Base-by-base conservation (phyloP, 1,284 basidiomycete species). In the Naganishia sp. region DNA sequence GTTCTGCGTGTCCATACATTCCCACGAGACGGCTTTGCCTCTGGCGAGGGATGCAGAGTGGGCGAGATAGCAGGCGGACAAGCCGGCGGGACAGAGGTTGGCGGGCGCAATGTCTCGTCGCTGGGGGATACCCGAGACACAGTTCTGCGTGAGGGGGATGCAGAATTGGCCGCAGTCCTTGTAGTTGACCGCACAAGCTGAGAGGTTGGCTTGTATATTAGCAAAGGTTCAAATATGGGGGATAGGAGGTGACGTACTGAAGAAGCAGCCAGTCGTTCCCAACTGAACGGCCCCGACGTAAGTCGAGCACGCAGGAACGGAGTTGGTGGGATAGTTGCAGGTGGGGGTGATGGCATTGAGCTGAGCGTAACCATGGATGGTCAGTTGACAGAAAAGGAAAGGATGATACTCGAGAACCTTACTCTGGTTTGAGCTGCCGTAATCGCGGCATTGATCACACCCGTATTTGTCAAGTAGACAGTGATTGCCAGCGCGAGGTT, bases 21-120 rank as follows among this genome's bases (percentile, higher is more conserved):
- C 56, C 56, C 56, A 58, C 0, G 43, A n/a, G 45, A 58, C 21
- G 18, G 56, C n/a, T 39, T n/a, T 11, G 18, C 56, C 56, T n/a
- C 21, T 35, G 6, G 43, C 28, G 45, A 58, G 56, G 10, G 56
- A 58, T 1, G 56, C 45, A 3, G 47, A 23, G 31, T 58, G 46
- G 56, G 23, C 31, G 56, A 58, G 56, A 28, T 58, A 49, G 41
- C 56, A 58, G 35, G 56, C 56, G n/a, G 56, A 47, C 45, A 58
- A 39, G 21, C 45, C 45, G 3, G 9, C 11, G 46, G 56, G 56
- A n/a, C 56, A 58, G 56, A 58, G 56, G 45, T 47, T 21, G 45
- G 31, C 5, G 7, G 56, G 10, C 31, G 41, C 23, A 45, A 49
- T 18, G 28, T 46, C 45, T 49, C 56, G 56, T 58, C 56, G 56